Evolutionary conservation across 1,284 basidiomycete species (phyloP).

Genomic region (Apiotrichum porosum): DNA sequence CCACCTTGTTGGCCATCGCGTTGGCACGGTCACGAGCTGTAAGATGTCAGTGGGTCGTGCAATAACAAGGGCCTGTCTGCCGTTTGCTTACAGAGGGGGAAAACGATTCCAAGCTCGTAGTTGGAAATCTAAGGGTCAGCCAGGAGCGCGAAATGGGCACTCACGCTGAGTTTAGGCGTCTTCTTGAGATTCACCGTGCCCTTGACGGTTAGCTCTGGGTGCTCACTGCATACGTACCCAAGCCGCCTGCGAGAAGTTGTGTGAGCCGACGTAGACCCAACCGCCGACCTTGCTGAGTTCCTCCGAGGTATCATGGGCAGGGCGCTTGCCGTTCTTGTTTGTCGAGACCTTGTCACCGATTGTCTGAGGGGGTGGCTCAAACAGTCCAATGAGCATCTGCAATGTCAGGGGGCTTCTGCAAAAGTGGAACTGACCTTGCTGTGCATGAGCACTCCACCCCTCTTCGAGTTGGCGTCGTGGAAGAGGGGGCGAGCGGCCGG

Average conservation of each 20-base stretch:
- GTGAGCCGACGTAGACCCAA: constrained; percentile 45
- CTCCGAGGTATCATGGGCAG: too few species aligned
- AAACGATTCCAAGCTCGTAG: constrained; percentile 47
- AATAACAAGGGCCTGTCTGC: background rate
- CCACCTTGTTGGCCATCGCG: constrained; percentile 31
- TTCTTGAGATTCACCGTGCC: constrained; percentile 37
- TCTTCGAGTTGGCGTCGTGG: constrained; percentile 45
- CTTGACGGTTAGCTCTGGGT: constrained; percentile 13
- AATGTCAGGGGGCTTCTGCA: too few species aligned
- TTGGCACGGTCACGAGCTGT: constrained; percentile 28
- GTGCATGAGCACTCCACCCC: constrained; percentile 48
- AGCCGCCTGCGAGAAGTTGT: constrained; percentile 43
- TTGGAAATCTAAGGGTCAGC: constrained; percentile 25
- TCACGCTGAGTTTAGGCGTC: constrained; percentile 24
- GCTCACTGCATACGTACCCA: constrained; percentile 31
- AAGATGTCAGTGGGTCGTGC: background rate
- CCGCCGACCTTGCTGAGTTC: constrained; percentile 32
- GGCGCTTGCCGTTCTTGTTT: constrained; percentile 22
- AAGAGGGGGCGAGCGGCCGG: constrained; percentile 30
- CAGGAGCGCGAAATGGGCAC: background rate
- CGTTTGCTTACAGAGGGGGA: constrained; percentile 38
- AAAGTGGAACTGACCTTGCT: too few species aligned
- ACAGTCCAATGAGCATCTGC: constrained; percentile 41
- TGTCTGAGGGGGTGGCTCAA: constrained; percentile 28
- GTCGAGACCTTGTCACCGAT: constrained; percentile 12